A percentile compares a stretch with the other conserved stretches of the same genome.
These are phyloP conservation scores for Phytopythium chamaehyphon DNA, from an alignment of 352 stramenopile genomes.

Conservation along the genomic window DNA sequence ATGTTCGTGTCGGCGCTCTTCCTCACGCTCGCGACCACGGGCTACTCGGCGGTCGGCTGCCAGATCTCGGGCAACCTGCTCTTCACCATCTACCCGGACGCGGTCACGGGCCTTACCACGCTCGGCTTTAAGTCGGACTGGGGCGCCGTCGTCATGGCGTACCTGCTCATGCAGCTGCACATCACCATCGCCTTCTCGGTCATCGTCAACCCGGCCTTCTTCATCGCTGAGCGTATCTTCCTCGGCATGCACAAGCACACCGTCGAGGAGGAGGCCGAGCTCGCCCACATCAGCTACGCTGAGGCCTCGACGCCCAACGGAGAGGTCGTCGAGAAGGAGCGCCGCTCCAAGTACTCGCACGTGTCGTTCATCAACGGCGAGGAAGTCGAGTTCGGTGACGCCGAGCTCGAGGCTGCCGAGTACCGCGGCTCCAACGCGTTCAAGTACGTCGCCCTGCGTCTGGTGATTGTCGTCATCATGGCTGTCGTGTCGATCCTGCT, in stretches of 20 bases:
- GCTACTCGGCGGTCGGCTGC: conserved; percentile 35
- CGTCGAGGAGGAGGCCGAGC: conserved; percentile 10
- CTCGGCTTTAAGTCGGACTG: conserved; percentile 29
- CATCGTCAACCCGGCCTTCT: conserved; percentile 32
- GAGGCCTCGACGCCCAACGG: conserved; percentile 11
- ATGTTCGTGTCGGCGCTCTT: conserved; percentile 29
- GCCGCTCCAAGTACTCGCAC: conserved; percentile 38
- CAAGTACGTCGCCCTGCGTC: conserved; percentile 31
- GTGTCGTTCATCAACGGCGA: conserved; percentile 41
- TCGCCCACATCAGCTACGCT: conserved; percentile 15
- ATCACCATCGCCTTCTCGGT: conserved; percentile 28
- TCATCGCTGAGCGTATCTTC: conserved; percentile 28
- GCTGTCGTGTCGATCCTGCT: conserved; percentile 36
- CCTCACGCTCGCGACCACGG: conserved; percentile 25
- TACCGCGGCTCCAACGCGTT: conserved; percentile 31
- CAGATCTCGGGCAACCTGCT: too few species aligned
- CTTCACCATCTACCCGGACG: too few species aligned
- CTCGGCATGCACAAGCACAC: conserved; percentile 34
- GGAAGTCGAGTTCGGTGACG: conserved; percentile 25
- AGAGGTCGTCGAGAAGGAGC: conserved; percentile 15
- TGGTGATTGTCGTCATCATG: conserved; percentile 34
- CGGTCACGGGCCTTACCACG: conserved; percentile 16
- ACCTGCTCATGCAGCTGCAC: conserved; percentile 13
- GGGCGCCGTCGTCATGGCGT: conserved; percentile 22
- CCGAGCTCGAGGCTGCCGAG: conserved; percentile 24